Evolutionary conservation across 1,284 basidiomycete species (phyloP).

Genomic region (Pseudozyma flocculosa): DNA sequence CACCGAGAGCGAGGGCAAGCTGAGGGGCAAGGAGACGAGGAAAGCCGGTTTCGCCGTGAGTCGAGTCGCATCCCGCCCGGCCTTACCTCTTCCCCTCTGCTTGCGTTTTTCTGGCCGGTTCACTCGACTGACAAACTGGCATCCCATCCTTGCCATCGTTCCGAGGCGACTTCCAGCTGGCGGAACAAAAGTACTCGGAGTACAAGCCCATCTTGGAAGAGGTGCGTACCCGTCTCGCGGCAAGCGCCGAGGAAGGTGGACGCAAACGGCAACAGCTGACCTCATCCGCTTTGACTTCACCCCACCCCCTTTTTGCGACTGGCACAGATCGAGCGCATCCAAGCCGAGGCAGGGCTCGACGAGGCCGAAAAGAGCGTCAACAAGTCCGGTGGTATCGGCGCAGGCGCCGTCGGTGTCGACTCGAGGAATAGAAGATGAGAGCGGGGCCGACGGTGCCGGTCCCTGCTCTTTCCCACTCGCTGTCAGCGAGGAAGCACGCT

Average conservation of each 20-base stretch:
- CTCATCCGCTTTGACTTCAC: no score
- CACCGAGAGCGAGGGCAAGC: slow-evolving; percentile 62
- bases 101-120: no score
- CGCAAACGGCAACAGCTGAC: no score
- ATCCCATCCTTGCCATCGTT: no score
- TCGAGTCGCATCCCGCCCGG: no score
- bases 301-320: background rate
- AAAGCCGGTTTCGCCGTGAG: slow-evolving; percentile 64
- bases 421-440: slow-evolving; percentile 35
- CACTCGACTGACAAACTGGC: no score
- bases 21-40: slow-evolving; percentile 76
- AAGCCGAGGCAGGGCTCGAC: slow-evolving; percentile 81
- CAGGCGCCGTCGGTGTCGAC: slow-evolving; percentile 31
- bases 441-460: no score
- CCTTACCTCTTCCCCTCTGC: slow-evolving; percentile 25
- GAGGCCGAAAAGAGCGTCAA: slow-evolving; percentile 67
- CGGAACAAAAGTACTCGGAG: slow-evolving; percentile 49
- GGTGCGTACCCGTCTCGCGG: slow-evolving; percentile 4
- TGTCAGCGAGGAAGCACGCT: no score
- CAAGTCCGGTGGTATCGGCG: slow-evolving; percentile 30
- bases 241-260: no score
- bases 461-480: slow-evolving; percentile 1
- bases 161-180: slow-evolving; percentile 25
- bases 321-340: slow-evolving; percentile 71
- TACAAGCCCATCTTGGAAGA: slow-evolving; percentile 55